Conservation (phyloP, 2,329 filamentous ascomycete genomes). For the Ophiostoma pallidulum region DNA sequence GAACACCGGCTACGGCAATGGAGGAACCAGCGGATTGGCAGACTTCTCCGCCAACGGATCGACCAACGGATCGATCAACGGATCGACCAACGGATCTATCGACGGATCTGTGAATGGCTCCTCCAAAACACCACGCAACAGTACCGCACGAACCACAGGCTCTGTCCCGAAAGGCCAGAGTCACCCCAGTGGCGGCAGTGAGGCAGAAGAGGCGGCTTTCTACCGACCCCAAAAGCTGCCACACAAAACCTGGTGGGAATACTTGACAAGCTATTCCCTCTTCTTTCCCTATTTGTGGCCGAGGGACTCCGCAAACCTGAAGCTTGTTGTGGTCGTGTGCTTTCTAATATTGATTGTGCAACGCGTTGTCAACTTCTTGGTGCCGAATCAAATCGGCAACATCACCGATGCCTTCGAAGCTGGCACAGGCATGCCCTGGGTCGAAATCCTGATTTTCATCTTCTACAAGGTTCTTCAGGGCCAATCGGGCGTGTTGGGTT, state of each 20-base stretch:
- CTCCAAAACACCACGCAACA: conserved; percentile 14
- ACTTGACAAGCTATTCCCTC: conserved; percentile 79
- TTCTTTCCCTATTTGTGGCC: conserved; percentile 98
- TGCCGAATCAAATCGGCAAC: conserved; percentile 69
- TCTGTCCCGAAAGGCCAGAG: neutral
- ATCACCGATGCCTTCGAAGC: conserved; percentile 66
- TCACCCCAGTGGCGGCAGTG: conserved; percentile 2
- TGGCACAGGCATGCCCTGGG: conserved; percentile 53
- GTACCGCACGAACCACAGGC: conserved; percentile 30
- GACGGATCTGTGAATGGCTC: conserved; percentile 11
- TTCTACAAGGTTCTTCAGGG: conserved; percentile 76
- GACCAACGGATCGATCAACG: neutral
- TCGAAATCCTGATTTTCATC: conserved; percentile 66
- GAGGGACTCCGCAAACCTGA: conserved; percentile 61
- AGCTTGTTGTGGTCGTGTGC: conserved; percentile 72
- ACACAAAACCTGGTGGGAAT: conserved; percentile 91
- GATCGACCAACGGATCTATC: conserved; percentile 23
- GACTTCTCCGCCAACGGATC: conserved; percentile 31
- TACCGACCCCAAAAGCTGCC: conserved; percentile 81
- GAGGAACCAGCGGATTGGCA: conserved; percentile 12
- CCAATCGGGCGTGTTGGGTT: conserved; percentile 76
- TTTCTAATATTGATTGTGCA: conserved; percentile 72
- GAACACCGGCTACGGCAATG: neutral
- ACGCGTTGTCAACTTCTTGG: conserved; percentile 74
- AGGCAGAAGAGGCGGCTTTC: conserved; percentile 65